A percentile compares a stretch with the other conserved stretches of the same genome.
Conservation (phyloP, 1,284 basidiomycete species). For the Fomitopsis schrenkii region DNA sequence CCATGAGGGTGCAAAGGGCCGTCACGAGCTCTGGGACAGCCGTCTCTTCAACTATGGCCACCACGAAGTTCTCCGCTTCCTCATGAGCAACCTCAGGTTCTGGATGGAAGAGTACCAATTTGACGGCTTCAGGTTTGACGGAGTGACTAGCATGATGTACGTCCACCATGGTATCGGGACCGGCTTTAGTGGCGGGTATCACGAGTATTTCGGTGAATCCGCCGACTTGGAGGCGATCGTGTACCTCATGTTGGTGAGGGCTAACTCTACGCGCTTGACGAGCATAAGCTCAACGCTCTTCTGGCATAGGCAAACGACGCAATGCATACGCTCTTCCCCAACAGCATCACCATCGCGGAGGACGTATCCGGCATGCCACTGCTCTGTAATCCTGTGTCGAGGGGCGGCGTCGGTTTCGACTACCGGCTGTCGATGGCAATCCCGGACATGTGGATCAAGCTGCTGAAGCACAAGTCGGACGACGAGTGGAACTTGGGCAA, state of each 20-base stretch:
- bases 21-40: conserved; percentile 96
- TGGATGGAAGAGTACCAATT: conserved; percentile 96
- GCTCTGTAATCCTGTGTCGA: conserved; percentile 73
- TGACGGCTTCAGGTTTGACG: conserved; percentile 98
- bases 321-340: conserved; percentile 80
- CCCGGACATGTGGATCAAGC: conserved; percentile 99
- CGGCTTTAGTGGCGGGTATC: conserved; percentile 96
- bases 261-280: too few species aligned
- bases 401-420: conserved; percentile 95
- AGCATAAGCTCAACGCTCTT: conserved; percentile 27
- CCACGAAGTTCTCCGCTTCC: conserved; percentile 92
- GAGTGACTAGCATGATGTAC: conserved; percentile 99
- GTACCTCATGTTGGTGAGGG: conserved; percentile 88
- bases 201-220: conserved; percentile 91
- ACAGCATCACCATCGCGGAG: conserved; percentile 89
- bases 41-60: conserved; percentile 95
- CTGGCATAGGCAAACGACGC: conserved; percentile 78
- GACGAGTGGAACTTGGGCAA: conserved; percentile 87
- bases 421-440: conserved; percentile 98
- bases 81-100: conserved; percentile 92
- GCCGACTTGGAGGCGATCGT: conserved; percentile 90
- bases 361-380: conserved; percentile 99
- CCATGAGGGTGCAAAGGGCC: conserved; percentile 87
- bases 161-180: conserved; percentile 95
- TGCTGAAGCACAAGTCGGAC: conserved; percentile 90